A percentile compares a stretch with the other conserved stretches of the same genome.
phyloP scores from a whole-genome alignment of 108 stramenopile genomes.

The Mayamaea pseudoterrestris region DNA sequence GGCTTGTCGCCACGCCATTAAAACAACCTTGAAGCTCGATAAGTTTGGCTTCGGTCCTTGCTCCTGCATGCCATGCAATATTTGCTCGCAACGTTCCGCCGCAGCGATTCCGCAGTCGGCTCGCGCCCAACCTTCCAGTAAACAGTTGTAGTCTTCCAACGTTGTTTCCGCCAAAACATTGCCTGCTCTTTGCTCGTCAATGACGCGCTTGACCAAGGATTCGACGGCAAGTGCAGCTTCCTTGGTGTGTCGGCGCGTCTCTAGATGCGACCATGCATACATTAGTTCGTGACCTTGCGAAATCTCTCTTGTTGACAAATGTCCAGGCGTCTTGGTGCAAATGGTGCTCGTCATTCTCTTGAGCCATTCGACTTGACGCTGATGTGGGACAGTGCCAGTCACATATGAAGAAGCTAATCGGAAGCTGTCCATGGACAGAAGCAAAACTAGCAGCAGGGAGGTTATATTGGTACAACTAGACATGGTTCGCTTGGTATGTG shows the following conservation, averaged over 20 bases:
- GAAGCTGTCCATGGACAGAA: too few species aligned
- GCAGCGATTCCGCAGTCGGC: constrained; percentile 28
- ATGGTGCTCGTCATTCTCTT: too few species aligned
- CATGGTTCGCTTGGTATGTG: too few species aligned
- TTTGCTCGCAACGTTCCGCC: constrained; percentile 58
- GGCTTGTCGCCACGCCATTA: constrained; percentile 28
- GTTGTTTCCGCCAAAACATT: constrained; percentile 26
- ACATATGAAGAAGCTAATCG: too few species aligned
- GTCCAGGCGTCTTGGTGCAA: constrained; percentile 28
- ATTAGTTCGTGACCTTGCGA: constrained; percentile 39
- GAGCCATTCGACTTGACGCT: too few species aligned
- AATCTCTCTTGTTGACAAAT: constrained; percentile 36
- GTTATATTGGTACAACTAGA: too few species aligned
- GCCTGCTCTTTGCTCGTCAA: constrained; percentile 57
- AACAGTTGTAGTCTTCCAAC: constrained; percentile 51
- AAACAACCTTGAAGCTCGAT: constrained; percentile 17
- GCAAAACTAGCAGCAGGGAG: too few species aligned
- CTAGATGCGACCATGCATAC: constrained; percentile 63
- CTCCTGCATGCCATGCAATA: constrained; percentile 54
- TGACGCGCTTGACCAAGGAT: constrained; percentile 50
- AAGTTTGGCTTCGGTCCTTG: constrained; percentile 36
- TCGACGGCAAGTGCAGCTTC: constrained; percentile 57
- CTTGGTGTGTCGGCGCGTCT: constrained; percentile 4
- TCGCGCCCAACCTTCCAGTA: constrained; percentile 54
- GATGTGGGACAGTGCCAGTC: too few species aligned